These are phyloP conservation scores for Ocimum tenuiflorum DNA, from an alignment of 257 asterid genomes.

Conservation along the genomic window DNA sequence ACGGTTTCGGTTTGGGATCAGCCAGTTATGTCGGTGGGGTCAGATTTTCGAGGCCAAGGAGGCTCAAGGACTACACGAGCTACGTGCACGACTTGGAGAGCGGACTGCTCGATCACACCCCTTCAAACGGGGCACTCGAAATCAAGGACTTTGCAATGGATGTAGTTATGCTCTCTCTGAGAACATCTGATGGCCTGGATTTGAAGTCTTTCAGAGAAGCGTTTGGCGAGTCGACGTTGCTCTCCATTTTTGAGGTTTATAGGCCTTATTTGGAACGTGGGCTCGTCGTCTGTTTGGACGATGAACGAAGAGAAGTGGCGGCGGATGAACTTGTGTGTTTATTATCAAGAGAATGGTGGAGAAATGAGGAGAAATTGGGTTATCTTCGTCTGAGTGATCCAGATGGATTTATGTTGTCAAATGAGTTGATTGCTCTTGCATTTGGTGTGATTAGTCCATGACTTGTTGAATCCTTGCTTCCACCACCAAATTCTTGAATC, in stretches of 20 bases:
- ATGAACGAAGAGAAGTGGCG: conserved; percentile 34
- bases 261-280: conserved; percentile 55
- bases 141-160: conserved; percentile 64
- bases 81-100: conserved; percentile 64
- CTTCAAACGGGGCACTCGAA: conserved; percentile 26
- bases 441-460: conserved; percentile 49
- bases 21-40: conserved; percentile 65
- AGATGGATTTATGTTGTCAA: conserved; percentile 79
- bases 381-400: conserved; percentile 80
- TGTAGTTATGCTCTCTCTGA: conserved; percentile 74
- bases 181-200: conserved; percentile 77
- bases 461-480: not conserved
- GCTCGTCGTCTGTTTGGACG: conserved; percentile 55
- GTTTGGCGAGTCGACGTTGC: conserved; percentile 47
- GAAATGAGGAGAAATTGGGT: conserved; percentile 33
- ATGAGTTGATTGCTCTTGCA: conserved; percentile 83
- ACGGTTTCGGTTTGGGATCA: conserved; percentile 84
- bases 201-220: conserved; percentile 51
- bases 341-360: conserved; percentile 10
- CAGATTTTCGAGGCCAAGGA: conserved; percentile 84
- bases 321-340: conserved; percentile 35
- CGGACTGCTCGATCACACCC: conserved; percentile 16
- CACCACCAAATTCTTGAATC: no score
- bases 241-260: conserved; percentile 57
- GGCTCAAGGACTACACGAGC: conserved; percentile 52